Conservation (phyloP, 768 basidiomycete species). For the Boletellus ananas region DNA sequence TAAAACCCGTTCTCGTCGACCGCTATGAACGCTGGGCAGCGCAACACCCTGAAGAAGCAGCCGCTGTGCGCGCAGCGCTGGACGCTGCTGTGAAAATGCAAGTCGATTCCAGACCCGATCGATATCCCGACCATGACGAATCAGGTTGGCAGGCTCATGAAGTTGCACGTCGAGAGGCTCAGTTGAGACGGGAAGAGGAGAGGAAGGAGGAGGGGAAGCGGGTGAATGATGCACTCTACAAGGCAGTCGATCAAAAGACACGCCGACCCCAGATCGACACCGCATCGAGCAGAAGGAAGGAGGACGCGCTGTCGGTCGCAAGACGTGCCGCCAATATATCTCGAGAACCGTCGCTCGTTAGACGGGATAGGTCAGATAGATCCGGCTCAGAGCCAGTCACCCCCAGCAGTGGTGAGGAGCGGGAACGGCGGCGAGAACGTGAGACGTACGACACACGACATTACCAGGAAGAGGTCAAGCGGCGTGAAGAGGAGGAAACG, state of each 20-base stretch:
- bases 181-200: slow-evolving; percentile 31
- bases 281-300: slow-evolving; percentile 27
- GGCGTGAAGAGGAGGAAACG: slow-evolving; percentile 45
- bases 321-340: slow-evolving; percentile 26
- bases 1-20: slow-evolving; percentile 62
- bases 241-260: slow-evolving; percentile 17
- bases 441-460: slow-evolving; percentile 29
- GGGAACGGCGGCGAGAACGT: slow-evolving; percentile 25
- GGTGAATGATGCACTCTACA: slow-evolving; percentile 35
- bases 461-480: slow-evolving; percentile 43
- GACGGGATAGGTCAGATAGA: slow-evolving; percentile 21
- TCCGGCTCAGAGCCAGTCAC: slow-evolving; percentile 25
- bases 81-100: slow-evolving; percentile 20
- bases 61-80: slow-evolving; percentile 17
- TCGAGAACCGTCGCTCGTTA: slow-evolving; percentile 21
- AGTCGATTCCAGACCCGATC: slow-evolving; percentile 24
- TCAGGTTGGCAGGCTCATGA: slow-evolving; percentile 33
- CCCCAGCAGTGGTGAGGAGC: slow-evolving; percentile 26
- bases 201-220: slow-evolving; percentile 34
- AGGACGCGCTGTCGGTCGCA: slow-evolving; percentile 25
- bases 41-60: slow-evolving; percentile 38
- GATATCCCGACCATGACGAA: slow-evolving; percentile 27
- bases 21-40: slow-evolving; percentile 60
- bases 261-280: slow-evolving; percentile 30
- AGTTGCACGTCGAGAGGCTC: slow-evolving; percentile 29